Percentiles rank a stretch among this genome's conserved stretches.
Conservation (phyloP, 148 eudicot species). For the Silene conica region DNA sequence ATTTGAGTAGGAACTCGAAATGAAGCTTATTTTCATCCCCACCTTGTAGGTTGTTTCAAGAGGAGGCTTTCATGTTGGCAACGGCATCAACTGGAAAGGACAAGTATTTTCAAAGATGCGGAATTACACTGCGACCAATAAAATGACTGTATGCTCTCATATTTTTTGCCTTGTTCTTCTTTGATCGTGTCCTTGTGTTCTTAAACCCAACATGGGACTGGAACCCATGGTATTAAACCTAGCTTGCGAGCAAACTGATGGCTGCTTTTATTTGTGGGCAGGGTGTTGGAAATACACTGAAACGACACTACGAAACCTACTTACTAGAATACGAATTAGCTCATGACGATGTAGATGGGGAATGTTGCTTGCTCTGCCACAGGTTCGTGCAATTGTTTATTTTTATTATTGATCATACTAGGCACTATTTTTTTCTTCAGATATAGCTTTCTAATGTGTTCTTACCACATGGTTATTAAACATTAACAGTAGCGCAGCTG, state of each 20-base stretch:
- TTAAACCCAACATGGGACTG: background rate
- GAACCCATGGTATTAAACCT: background rate
- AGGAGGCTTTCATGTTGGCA: constrained; percentile 99
- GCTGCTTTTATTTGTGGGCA: constrained; percentile 27
- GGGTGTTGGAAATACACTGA: constrained; percentile 98
- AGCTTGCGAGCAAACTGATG: background rate
- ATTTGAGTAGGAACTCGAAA: background rate
- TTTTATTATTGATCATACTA: background rate
- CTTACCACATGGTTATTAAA: background rate
- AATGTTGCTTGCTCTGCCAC: constrained; percentile 93
- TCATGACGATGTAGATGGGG: constrained; percentile 97
- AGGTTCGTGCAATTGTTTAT: constrained; percentile 39
- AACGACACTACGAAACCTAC: constrained; percentile 92
- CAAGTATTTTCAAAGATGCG: constrained; percentile 98
- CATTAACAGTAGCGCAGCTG: constrained; percentile 85
- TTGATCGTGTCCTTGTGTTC: background rate
- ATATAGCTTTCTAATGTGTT: background rate
- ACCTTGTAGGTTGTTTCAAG: constrained; percentile 81
- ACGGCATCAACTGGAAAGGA: constrained; percentile 99
- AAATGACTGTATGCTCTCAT: constrained; percentile 75
- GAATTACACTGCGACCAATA: constrained; percentile 85
- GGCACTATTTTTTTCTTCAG: background rate
- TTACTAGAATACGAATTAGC: constrained; percentile 91
- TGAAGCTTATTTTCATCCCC: constrained; percentile 5
- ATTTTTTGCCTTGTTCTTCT: constrained; percentile 1